phyloP scores from a whole-genome alignment of 805 yeast genomes.

The Myxozyma vanderwaltii region DNA sequence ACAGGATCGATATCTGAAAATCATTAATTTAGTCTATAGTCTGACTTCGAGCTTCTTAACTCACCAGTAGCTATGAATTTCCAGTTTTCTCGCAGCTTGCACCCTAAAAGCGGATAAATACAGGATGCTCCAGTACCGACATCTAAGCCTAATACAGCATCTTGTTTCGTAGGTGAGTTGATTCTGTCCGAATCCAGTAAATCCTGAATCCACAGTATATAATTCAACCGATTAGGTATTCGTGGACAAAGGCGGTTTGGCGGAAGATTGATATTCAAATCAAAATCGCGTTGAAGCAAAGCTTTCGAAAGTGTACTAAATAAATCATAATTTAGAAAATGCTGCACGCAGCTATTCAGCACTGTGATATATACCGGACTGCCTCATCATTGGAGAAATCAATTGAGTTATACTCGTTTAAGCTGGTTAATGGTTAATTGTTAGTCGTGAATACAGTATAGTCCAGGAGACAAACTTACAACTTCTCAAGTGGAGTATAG shows the following conservation, averaged over 20 bases:
- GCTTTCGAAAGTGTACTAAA: constrained; percentile 24
- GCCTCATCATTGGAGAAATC: constrained; percentile 28
- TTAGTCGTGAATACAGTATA: neutral
- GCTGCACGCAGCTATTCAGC: neutral
- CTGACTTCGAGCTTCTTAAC: neutral
- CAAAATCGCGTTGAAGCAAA: constrained; percentile 26
- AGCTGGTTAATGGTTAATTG: neutral
- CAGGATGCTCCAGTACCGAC: constrained; percentile 54
- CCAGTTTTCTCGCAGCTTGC: constrained; percentile 36
- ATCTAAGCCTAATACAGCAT: neutral
- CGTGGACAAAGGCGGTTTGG: constrained; percentile 34
- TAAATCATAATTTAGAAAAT: neutral
- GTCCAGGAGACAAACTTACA: constrained; percentile 6
- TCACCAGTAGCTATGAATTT: constrained; percentile 45
- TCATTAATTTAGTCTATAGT: neutral
- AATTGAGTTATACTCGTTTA: constrained; percentile 3
- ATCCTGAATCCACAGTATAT: constrained; percentile 39
- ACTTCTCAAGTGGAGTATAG: constrained; percentile 17
- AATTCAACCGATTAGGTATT: constrained; percentile 38
- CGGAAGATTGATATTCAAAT: constrained; percentile 19
- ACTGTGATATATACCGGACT: constrained; percentile 13
- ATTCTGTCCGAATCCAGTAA: constrained; percentile 24
- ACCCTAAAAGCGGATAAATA: constrained; percentile 51
- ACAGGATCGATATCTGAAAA: constrained; percentile 46
- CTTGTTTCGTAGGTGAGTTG: neutral